These are phyloP conservation scores for Pseudocercospora musae DNA, from an alignment of 2,329 filamentous ascomycete genomes.

Conservation along the genomic window DNA sequence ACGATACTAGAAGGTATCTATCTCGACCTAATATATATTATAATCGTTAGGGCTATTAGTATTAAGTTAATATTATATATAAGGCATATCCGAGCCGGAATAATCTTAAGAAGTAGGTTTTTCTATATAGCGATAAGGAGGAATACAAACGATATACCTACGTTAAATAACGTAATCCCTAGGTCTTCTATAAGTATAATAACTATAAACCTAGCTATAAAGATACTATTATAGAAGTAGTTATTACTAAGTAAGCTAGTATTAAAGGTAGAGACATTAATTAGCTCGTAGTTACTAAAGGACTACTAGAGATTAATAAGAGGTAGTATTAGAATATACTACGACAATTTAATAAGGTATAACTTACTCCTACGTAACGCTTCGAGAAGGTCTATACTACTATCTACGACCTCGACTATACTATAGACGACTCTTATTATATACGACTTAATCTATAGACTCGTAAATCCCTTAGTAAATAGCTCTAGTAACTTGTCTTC, in stretches of 20 bases:
- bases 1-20: background rate
- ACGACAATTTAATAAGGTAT: no score
- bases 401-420: no score
- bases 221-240: background rate
- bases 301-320: no score
- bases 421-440: background rate
- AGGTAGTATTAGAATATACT: no score
- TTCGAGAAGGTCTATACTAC: no score
- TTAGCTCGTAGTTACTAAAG: no score
- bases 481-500: background rate
- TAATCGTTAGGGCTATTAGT: background rate
- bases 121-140: no score
- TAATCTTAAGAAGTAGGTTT: no score
- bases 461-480: background rate
- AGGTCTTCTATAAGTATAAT: background rate
- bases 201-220: background rate
- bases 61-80: background rate
- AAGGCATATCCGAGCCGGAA: background rate
- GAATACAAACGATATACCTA: no score
- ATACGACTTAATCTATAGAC: background rate
- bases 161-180: no score
- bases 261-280: background rate
- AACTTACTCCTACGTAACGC: no score
- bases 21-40: background rate
- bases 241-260: background rate